A percentile compares a stretch with the other conserved stretches of the same genome.
These are phyloP conservation scores for Bruguiera gymnorhiza DNA, from an alignment of 345 rosid genomes.

Conservation along the genomic window DNA sequence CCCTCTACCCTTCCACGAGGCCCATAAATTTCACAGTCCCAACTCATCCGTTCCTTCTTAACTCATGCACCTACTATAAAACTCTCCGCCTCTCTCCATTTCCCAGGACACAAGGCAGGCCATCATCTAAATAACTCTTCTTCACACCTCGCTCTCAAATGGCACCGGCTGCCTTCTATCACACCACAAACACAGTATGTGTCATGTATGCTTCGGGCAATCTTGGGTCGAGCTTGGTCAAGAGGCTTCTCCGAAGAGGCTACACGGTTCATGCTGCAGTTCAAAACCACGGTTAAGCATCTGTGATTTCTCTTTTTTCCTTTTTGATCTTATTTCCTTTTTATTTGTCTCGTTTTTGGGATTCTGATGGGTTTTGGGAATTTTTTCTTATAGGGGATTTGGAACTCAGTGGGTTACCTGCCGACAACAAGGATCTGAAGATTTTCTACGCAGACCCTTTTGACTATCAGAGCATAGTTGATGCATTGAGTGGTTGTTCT, in stretches of 20 bases:
- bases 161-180: slow-evolving; percentile 39
- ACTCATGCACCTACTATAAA: no score
- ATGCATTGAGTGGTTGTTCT: slow-evolving; percentile 49
- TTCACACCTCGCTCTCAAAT: slow-evolving; percentile 8
- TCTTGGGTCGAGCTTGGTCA: slow-evolving; percentile 48
- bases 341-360: neutral
- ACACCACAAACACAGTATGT: slow-evolving; percentile 35
- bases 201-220: slow-evolving; percentile 63
- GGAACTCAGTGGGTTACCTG: slow-evolving; percentile 16
- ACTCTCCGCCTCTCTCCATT: no score
- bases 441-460: slow-evolving; percentile 51
- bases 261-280: slow-evolving; percentile 60
- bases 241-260: slow-evolving; percentile 44
- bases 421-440: slow-evolving; percentile 35
- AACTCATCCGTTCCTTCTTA: no score
- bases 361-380: neutral
- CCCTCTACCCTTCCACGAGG: neutral
- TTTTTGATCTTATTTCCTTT: no score
- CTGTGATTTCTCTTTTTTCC: neutral
- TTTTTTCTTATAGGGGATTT: slow-evolving; percentile 16
- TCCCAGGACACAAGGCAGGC: no score
- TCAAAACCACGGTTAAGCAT: slow-evolving; percentile 35
- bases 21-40: no score
- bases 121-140: neutral
- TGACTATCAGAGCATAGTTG: slow-evolving; percentile 53